Base-by-base conservation (phyloP, 805 yeast species). In the Cyberlindnera petersonii region DNA sequence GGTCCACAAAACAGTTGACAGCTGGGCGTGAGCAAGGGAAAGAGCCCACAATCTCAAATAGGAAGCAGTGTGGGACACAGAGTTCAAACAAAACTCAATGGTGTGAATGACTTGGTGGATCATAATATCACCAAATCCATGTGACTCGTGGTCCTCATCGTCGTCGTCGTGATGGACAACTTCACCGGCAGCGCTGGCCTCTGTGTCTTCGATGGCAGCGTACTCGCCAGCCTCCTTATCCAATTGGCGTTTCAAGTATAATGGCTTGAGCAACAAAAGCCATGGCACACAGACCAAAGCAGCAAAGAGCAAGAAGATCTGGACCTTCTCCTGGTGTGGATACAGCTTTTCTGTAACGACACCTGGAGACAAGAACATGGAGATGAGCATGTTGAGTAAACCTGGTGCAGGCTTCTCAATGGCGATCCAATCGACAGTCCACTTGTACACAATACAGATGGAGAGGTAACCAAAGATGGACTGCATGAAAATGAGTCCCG, bases 61-160 rank as follows among this genome's bases (percentile, higher is more conserved):
- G 0, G 98, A 91, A 1, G 98, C 98, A 2, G 98, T 91, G 63
- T 91, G 98, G n/a, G 96, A 86, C 23, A 91, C 96, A 70, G 96
- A 86, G 65, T 93, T 93, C 58, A 91, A 73, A 59, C 98, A 91
- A 66, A 93, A 91, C 70, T 91, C 98, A 59, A 91, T 91, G 9
- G 98, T 93, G 63, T 93, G 97, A 52, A 91, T 91, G 18, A 91
- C 95, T 65, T 91, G 98, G 63, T 91, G 96, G 52, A 91, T 91
- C 82, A 91, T 83, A 24, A 93, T 77, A 55, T 91, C 98, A 33
- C 97, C 97, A 59, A 91, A 86, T 45, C 81, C 75, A 54, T 80
- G 82, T 31, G 66, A 80, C 26, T 69, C 76, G 30, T 42, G 46
- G 15, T 32, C 43, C 26, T 42, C 46, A 19, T 42, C 46, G 20